Percentiles rank a stretch among this genome's conserved stretches.
phyloP scores from a whole-genome alignment of 108 stramenopile species.

The Fragilaria radians region DNA sequence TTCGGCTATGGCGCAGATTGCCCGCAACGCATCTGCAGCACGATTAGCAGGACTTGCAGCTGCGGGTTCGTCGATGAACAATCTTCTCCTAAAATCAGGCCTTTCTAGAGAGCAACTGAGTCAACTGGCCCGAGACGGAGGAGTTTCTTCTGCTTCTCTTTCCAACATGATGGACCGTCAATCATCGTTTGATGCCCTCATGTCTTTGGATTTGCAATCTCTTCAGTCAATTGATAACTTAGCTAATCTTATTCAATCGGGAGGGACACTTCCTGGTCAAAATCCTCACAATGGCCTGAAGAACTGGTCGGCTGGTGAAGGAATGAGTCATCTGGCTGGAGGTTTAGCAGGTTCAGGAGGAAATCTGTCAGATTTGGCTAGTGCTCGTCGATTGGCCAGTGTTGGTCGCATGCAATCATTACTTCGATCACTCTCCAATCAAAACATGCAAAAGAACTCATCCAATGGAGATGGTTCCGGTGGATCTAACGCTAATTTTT shows the following conservation, averaged over 20 bases:
- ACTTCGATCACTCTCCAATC: slow-evolving; percentile 43
- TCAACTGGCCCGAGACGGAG: slow-evolving; percentile 46
- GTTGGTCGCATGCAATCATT: slow-evolving; percentile 63
- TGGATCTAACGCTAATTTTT: slow-evolving; percentile 39
- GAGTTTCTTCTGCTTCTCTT: slow-evolving; percentile 41
- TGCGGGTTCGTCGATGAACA: slow-evolving; percentile 33
- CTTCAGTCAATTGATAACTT: slow-evolving; percentile 84
- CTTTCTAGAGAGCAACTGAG: slow-evolving; percentile 59
- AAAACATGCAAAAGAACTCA: slow-evolving; percentile 17
- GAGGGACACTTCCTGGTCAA: slow-evolving; percentile 23
- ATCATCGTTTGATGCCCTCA: slow-evolving; percentile 68
- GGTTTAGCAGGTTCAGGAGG: slow-evolving; percentile 13
- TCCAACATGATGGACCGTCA: slow-evolving; percentile 73
- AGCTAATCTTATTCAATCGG: slow-evolving; percentile 69
- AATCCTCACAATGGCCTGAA: slow-evolving; percentile 61
- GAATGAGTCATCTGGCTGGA: not conserved
- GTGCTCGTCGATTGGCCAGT: slow-evolving; percentile 37
- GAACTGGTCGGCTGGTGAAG: slow-evolving; percentile 44
- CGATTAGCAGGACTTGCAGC: slow-evolving; percentile 27
- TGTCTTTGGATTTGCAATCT: slow-evolving; percentile 77
- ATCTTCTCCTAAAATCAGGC: slow-evolving; percentile 63
- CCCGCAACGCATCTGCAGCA: slow-evolving; percentile 55
- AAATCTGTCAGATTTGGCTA: slow-evolving; percentile 17
- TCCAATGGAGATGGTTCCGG: slow-evolving; percentile 3
- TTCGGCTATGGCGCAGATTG: slow-evolving; percentile 57